Evolutionary conservation across 1,139 yeast species (phyloP), one percentile per base, ranked within the genome.

Genomic region (Pneumocystis oryctolagi): DNA sequence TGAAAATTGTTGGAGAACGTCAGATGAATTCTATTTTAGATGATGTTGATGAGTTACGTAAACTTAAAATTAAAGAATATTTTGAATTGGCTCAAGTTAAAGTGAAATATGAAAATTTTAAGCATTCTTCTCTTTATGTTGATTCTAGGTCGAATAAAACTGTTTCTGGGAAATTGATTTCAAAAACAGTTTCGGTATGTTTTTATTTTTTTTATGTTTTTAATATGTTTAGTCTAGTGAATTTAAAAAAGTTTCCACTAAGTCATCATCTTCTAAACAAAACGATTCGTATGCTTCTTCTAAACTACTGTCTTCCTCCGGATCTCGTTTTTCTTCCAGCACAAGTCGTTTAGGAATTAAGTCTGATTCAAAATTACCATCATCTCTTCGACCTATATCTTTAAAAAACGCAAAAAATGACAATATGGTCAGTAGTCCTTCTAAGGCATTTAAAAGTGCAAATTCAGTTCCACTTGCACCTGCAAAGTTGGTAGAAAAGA

Each of bases 1-100:
- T 88, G 87, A 88, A 87, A 72, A 80, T 89, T 20, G 79, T 83
- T 5, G 96, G 96, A 0, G 87, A 83, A 69, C 77, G 92, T 62
- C 85, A 82, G 62, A 75, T 89, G 68, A 81, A 76, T 60, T 77
- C 79, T 9, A 80, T 78, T 63, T 73, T 89, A 65, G 90, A 84
- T 35, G 80, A 81, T 42, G 77, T 90, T 58, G 97, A 90, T 70
- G 90, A 85, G 61, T 80, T 84, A 68, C 75, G 77, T 69, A 84
- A 82, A 71, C 74, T 78, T 20, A 89, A 88, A 70, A 86, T 92
- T 37, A 76, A 76, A 62, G 85, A 84, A 60, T 82, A 79, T 65
- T 82, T 71, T 68, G 84, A 82, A 63, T 73, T 75, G 2, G 89
- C 84, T 0, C 78, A 78, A 42, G 89, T 87, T 0, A 79, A 77